A percentile compares a stretch with the other conserved stretches of the same genome.
phyloP scores from a whole-genome alignment of 2,329 filamentous ascomycete genomes.

The Aureobasidium sp. region DNA sequence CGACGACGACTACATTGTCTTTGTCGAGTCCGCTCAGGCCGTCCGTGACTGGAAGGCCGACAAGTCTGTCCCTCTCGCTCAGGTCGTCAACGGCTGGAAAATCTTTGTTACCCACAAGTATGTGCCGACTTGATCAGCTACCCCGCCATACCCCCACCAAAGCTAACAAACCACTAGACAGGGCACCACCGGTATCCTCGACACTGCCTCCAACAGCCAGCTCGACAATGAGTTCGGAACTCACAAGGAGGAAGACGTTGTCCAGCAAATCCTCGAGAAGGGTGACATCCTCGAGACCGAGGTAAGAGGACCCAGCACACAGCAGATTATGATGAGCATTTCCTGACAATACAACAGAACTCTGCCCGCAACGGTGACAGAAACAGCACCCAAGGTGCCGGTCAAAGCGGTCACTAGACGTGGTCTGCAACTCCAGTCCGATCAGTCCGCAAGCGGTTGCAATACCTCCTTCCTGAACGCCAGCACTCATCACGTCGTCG shows the following conservation, averaged over 20 bases:
- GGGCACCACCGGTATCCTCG: constrained; percentile 82
- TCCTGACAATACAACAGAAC: constrained; percentile 35
- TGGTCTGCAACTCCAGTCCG: not conserved
- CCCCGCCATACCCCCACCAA: constrained; percentile 15
- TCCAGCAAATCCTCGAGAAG: constrained; percentile 82
- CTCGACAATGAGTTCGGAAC: constrained; percentile 93
- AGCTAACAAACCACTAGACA: constrained; percentile 65
- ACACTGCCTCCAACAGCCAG: constrained; percentile 76
- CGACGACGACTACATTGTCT: constrained; percentile 74
- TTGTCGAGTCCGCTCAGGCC: constrained; percentile 65
- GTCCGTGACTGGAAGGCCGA: constrained; percentile 88
- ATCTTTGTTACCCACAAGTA: constrained; percentile 93
- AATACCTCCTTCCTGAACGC: not conserved
- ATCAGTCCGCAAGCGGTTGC: constrained; percentile 15
- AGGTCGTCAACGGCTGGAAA: constrained; percentile 91
- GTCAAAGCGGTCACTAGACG: constrained; percentile 31
- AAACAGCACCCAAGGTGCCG: constrained; percentile 45
- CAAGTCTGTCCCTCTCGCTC: constrained; percentile 78
- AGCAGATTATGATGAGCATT: not conserved
- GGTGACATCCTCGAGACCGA: constrained; percentile 72
- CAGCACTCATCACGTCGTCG: not conserved
- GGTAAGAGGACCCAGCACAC: constrained; percentile 46
- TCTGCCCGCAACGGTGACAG: constrained; percentile 46
- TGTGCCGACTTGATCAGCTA: constrained; percentile 41
- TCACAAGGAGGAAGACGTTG: constrained; percentile 78